phyloP scores from a whole-genome alignment of 257 asterid species.

The Linderniella brevidens region DNA sequence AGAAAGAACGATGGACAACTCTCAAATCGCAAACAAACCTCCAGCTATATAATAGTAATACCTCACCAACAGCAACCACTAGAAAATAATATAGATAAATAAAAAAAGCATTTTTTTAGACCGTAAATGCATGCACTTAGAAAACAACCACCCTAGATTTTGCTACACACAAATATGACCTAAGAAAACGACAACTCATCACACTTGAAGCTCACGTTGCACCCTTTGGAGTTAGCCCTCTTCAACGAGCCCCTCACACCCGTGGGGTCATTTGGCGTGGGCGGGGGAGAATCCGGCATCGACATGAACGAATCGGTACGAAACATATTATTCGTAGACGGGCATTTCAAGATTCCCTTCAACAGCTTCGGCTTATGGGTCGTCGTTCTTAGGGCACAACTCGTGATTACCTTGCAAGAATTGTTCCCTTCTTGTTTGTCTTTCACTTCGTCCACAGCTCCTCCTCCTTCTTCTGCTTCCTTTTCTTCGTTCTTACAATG shows the following conservation, averaged over 20 bases:
- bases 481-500: neutral
- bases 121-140: too few species aligned
- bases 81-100: too few species aligned
- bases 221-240: conserved; percentile 65
- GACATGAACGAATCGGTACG: neutral
- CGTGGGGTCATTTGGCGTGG: neutral
- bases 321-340: conserved; percentile 15
- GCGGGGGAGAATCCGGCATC: neutral
- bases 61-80: too few species aligned
- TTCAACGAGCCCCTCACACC: conserved; percentile 11
- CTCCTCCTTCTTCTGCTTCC: neutral
- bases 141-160: too few species aligned
- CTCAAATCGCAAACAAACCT: too few species aligned
- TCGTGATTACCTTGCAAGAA: conserved; percentile 8
- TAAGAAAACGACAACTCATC: neutral
- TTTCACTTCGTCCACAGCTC: too few species aligned
- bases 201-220: conserved; percentile 39
- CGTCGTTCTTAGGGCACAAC: neutral
- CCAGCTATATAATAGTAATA: too few species aligned
- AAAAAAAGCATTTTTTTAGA: too few species aligned
- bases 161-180: too few species aligned
- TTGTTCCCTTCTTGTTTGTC: too few species aligned
- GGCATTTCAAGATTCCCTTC: conserved; percentile 53
- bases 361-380: conserved; percentile 11
- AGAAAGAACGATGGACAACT: too few species aligned